Evolutionary conservation across 192 early-diverging fungal species (phyloP).

Genomic region (Gonapodya prolifera): DNA sequence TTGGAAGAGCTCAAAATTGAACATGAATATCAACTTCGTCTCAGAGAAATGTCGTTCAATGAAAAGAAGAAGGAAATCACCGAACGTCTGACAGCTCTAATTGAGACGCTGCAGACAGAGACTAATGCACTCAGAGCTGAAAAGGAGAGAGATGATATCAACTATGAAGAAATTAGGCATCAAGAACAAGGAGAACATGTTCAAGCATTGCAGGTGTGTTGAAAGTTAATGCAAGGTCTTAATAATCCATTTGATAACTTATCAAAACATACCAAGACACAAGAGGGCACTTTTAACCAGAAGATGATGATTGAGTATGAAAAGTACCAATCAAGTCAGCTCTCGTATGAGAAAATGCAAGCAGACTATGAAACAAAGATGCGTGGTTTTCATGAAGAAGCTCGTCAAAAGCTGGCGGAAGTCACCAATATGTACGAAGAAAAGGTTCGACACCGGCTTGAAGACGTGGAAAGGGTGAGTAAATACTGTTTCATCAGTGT

Average conservation of each 20-base stretch:
- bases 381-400: slow-evolving; percentile 19
- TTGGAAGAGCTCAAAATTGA: slow-evolving; percentile 48
- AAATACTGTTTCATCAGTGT: not conserved
- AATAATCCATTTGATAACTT: slow-evolving; percentile 3
- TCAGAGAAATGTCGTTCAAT: slow-evolving; percentile 48
- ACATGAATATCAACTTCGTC: slow-evolving; percentile 49
- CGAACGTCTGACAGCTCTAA: slow-evolving; percentile 32
- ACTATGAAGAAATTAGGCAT: slow-evolving; percentile 29
- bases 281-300: slow-evolving; percentile 37
- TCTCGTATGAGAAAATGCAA: slow-evolving; percentile 19
- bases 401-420: slow-evolving; percentile 16
- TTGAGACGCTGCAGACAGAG: slow-evolving; percentile 36
- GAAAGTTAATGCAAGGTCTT: not conserved
- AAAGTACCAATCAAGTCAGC: slow-evolving; percentile 34
- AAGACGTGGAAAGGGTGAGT: slow-evolving; percentile 31
- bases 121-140: slow-evolving; percentile 26
- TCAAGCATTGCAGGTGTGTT: slow-evolving; percentile 31
- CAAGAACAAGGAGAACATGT: slow-evolving; percentile 16
- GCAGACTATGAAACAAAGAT: slow-evolving; percentile 31
- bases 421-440: slow-evolving; percentile 29
- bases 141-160: slow-evolving; percentile 43
- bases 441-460: slow-evolving; percentile 19
- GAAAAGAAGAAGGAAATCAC: slow-evolving; percentile 44
- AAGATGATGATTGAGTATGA: slow-evolving; percentile 46
- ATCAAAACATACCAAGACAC: too few species aligned